phyloP scores from a whole-genome alignment of 2,329 filamentous ascomycete genomes.

The Periconia digitata region DNA sequence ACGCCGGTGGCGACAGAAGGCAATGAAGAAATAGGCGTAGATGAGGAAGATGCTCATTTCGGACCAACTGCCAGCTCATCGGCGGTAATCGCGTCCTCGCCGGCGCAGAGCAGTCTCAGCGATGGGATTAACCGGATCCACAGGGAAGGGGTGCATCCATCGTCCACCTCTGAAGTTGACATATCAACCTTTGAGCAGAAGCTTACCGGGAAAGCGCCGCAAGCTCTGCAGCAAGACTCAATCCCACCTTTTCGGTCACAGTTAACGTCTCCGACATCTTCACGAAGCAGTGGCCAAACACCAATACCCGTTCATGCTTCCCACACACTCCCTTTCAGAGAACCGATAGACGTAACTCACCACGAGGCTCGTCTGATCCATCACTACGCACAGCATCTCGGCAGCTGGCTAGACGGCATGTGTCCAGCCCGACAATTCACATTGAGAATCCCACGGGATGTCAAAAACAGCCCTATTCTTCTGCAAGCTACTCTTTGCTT shows the following conservation, averaged over 20 bases:
- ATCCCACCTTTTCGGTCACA: background rate
- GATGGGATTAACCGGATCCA: background rate
- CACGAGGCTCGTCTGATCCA: conserved; percentile 30
- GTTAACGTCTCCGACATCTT: background rate
- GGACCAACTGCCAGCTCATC: background rate
- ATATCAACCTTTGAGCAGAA: background rate
- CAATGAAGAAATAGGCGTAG: conserved; percentile 19
- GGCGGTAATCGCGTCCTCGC: background rate
- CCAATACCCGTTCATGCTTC: background rate
- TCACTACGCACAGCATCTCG: conserved; percentile 33
- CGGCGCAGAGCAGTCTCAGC: background rate
- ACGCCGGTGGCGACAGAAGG: conserved; percentile 10
- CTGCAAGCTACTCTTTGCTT: conserved; percentile 33
- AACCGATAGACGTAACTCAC: conserved; percentile 12
- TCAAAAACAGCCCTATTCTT: conserved; percentile 29
- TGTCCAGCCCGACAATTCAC: conserved; percentile 35
- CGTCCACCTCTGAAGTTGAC: background rate
- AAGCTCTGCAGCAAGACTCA: conserved; percentile 13
- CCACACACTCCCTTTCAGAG: background rate
- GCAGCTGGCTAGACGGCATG: conserved; percentile 36
- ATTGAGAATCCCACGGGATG: conserved; percentile 27
- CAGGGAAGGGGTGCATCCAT: background rate
- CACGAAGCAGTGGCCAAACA: background rate
- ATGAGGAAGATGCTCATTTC: conserved; percentile 7
- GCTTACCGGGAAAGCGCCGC: conserved; percentile 6